A percentile compares a stretch with the other conserved stretches of the same genome.
Conservation (phyloP, 495 filamentous ascomycete genomes). For the Neurospora sp. region DNA sequence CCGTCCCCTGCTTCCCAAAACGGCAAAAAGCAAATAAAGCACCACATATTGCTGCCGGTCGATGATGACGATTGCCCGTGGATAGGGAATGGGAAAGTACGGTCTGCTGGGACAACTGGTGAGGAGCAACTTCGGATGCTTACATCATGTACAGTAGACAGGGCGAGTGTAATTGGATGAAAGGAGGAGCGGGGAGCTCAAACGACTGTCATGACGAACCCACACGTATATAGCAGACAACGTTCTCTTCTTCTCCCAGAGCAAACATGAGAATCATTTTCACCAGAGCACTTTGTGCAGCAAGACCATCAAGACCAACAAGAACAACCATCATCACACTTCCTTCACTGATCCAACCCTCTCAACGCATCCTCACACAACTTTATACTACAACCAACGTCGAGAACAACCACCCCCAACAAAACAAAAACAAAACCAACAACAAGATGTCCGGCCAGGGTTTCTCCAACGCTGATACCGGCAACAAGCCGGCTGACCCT, state of each 20-base stretch:
- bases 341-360: not conserved
- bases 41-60: not conserved
- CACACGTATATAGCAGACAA: not conserved
- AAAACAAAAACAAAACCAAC: not conserved
- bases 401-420: not conserved
- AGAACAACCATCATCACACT: not conserved
- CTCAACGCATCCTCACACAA: not conserved
- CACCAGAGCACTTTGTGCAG: not conserved
- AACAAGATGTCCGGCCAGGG: slow-evolving; percentile 18
- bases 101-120: not conserved
- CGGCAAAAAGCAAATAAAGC: not conserved
- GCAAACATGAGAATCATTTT: not conserved
- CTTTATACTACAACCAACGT: not conserved
- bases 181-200: not conserved
- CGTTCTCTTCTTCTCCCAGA: not conserved
- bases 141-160: not conserved
- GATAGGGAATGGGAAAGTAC: not conserved
- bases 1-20: not conserved
- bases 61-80: not conserved
- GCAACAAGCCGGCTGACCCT: slow-evolving; percentile 54
- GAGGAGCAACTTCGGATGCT: not conserved
- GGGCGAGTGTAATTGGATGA: not conserved
- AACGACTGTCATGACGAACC: not conserved
- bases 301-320: not conserved
- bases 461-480: slow-evolving; percentile 51